These are phyloP conservation scores for Lasiodiplodia sp. DNA, from an alignment of 2,329 filamentous ascomycete genomes.

Conservation along the genomic window DNA sequence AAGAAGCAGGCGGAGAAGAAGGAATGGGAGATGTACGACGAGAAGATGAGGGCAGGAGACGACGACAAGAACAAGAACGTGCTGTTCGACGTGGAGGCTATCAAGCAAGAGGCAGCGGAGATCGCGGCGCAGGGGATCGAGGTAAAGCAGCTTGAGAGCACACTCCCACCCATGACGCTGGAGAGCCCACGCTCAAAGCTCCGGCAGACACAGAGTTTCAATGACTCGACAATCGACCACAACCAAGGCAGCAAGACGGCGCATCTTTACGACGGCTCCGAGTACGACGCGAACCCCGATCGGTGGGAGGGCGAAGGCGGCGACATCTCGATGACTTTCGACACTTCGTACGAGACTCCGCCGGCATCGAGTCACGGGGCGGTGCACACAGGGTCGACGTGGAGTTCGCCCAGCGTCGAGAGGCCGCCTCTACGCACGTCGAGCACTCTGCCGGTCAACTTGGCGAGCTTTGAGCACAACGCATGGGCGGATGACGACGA, in stretches of 20 bases:
- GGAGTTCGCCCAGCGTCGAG: conserved; percentile 36
- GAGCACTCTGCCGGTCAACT: conserved; percentile 39
- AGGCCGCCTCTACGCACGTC: conserved; percentile 41
- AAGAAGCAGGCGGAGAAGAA: conserved; percentile 83
- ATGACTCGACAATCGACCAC: conserved; percentile 35
- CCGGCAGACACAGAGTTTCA: conserved; percentile 52
- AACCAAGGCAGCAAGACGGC: conserved; percentile 36
- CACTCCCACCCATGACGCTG: conserved; percentile 88
- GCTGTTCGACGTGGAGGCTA: conserved; percentile 95
- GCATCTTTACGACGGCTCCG: conserved; percentile 42
- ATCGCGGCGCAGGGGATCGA: conserved; percentile 75
- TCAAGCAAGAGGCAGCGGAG: conserved; percentile 72
- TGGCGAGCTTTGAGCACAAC: conserved; percentile 47
- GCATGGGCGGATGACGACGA: conserved; percentile 58
- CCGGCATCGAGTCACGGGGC: conserved; percentile 34
- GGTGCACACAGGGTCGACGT: conserved; percentile 30
- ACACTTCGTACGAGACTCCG: conserved; percentile 45
- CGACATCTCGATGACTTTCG: conserved; percentile 54
- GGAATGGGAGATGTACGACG: conserved; percentile 94
- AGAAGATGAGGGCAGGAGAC: conserved; percentile 58
- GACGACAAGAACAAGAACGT: conserved; percentile 65
- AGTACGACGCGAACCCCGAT: conserved; percentile 40
- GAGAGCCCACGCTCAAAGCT: conserved; percentile 45
- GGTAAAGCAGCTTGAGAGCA: conserved; percentile 85
- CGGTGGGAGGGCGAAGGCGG: conserved; percentile 35